Evolutionary conservation across 208 protist genomes (phyloP), one percentile per base, ranked within the genome.

Genomic region (Leishmania braziliensis): DNA sequence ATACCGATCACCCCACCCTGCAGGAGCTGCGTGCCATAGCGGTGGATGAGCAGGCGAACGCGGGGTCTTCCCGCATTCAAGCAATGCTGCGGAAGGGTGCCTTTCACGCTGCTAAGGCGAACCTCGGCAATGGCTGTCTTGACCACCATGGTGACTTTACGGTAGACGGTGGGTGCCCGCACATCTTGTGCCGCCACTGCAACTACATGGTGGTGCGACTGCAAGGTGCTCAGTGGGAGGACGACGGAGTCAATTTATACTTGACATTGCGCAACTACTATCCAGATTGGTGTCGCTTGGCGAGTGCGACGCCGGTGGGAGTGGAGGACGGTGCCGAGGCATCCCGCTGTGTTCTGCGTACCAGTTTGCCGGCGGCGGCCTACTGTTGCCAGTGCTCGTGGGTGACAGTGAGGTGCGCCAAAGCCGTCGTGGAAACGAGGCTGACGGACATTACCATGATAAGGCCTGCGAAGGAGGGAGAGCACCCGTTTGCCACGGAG

Each of bases 331-430:
- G 18, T 5, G 79, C 80, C 5, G 29, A 80, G 43, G 50, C 53
- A n/a, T 51, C 66, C 9, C 48, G 63, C n/a, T 48, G 56, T 36
- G 94, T 93, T 26, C 78, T 97, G 65, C 56, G 74, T 51, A 56
- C 73, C 48, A 81, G 81, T 56, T 26, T 58, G 48, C 51, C 77
- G 26, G 79, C 80, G 43, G 94, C 92, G 48, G 94, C 92, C 29
- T 97, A 97, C 85, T 95, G 94, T 83, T 97, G 94, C 72, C 94
- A 97, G 78, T 97, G 94, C 79, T 94, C 92, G 48, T 97, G 92
- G 91, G 83, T 95, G 43, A 95, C 94, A 18, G 92, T 96, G 71
- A 73, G 51, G 29, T 66, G 69, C 26, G 46, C 79, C 10, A 81
- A 81, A 68, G 90, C 85, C 46, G 76, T 84, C 16, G 92, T 97